phyloP scores from a whole-genome alignment of 176 grass and related monocot genomes.

The Hordeum vulgare region MorexV3_pseudomolecules_assembly NC_058522.1:525316977-525317476 shows the following conservation, averaged over 20 bases:
- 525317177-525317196: slow-evolving; percentile 97
- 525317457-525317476: background rate
- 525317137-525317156: slow-evolving; percentile 99
- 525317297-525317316: slow-evolving; percentile 9
- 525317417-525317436: background rate
- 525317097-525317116: slow-evolving; percentile 97
- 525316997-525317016: slow-evolving; percentile 72
- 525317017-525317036: slow-evolving; percentile 62
- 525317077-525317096: slow-evolving; percentile 88
- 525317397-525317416: background rate
- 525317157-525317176: slow-evolving; percentile 91
- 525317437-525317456: slow-evolving; percentile 13
- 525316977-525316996: slow-evolving; percentile 83
- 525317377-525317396: slow-evolving; percentile 12
- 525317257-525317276: slow-evolving; percentile 13
- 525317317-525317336: background rate
- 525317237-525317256: slow-evolving; percentile 27
- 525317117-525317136: slow-evolving; percentile 99
- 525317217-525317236: slow-evolving; percentile 95
- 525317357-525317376: slow-evolving; percentile 11
- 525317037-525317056: slow-evolving; percentile 79
- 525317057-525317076: slow-evolving; percentile 77
- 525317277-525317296: background rate
- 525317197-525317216: slow-evolving; percentile 99
- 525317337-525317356: background rate